Evolutionary conservation across 106 monocot genomes (phyloP).

Genomic region (Amphibolis antarctica): DNA sequence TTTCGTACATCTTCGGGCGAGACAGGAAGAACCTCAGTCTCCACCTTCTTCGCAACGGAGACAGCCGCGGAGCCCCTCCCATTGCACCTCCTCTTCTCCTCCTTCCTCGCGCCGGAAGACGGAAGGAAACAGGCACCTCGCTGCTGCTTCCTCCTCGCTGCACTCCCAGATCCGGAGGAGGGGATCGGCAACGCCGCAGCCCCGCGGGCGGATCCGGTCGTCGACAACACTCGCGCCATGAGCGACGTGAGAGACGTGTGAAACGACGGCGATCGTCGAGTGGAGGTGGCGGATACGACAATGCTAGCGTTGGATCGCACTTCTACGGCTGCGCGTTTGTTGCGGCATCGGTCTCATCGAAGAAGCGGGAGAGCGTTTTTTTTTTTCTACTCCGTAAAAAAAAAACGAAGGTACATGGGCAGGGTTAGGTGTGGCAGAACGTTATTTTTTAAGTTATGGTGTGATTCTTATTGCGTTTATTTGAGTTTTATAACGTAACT

Average conservation of each 20-base stretch:
- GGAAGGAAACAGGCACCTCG: neutral
- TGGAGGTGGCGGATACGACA: neutral
- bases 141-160: neutral
- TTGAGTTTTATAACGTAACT: too few relatives aligned
- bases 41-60: slow-evolving; percentile 26
- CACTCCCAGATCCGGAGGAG: neutral
- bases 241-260: neutral
- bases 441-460: too few relatives aligned
- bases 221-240: slow-evolving; percentile 1
- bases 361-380: too few relatives aligned
- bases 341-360: slow-evolving; percentile 1
- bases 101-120: neutral
- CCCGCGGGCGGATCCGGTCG: neutral
- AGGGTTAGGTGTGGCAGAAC: too few relatives aligned
- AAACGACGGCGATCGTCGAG: neutral
- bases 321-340: too few relatives aligned
- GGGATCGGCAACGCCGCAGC: neutral
- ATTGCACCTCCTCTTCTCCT: neutral
- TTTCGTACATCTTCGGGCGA: slow-evolving; percentile 33
- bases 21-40: slow-evolving; percentile 27
- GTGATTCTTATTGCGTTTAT: too few relatives aligned
- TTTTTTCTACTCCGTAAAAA: too few relatives aligned
- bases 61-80: neutral
- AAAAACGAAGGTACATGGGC: too few relatives aligned
- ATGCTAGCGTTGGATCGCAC: neutral